Evolutionary conservation across 768 basidiomycete species (phyloP).

Genomic region (Termitomyces sp.): DNA sequence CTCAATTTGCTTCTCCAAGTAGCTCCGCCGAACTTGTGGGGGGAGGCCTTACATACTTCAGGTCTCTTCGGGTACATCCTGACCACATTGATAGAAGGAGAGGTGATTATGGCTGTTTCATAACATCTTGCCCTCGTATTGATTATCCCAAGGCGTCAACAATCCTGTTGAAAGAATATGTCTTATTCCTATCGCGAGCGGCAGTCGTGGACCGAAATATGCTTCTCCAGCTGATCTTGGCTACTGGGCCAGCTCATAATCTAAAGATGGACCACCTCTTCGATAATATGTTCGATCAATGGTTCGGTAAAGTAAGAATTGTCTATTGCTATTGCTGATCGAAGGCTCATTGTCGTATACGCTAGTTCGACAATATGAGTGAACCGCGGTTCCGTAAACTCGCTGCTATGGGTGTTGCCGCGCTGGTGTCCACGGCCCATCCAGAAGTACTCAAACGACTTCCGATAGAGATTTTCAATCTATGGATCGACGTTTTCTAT

Average conservation of each 20-base stretch:
- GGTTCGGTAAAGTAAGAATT: slow-evolving; percentile 68
- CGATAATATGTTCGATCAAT: slow-evolving; percentile 70
- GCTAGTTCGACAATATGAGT: slow-evolving; percentile 89
- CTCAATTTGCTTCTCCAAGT: slow-evolving; percentile 61
- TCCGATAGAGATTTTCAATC: slow-evolving; percentile 72
- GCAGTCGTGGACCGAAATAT: slow-evolving; percentile 59
- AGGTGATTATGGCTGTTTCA: slow-evolving; percentile 40
- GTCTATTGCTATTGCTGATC: neutral
- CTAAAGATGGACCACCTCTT: slow-evolving; percentile 53
- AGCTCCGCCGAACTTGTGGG: slow-evolving; percentile 64
- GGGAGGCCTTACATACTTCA: slow-evolving; percentile 65
- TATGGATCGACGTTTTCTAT: slow-evolving; percentile 88
- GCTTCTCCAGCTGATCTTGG: slow-evolving; percentile 69
- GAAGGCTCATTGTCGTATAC: slow-evolving; percentile 2
- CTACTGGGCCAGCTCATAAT: slow-evolving; percentile 46
- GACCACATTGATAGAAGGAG: slow-evolving; percentile 57
- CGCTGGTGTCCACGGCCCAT: slow-evolving; percentile 70
- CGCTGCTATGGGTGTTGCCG: slow-evolving; percentile 76
- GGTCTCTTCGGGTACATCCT: slow-evolving; percentile 68
- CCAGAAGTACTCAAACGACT: slow-evolving; percentile 70
- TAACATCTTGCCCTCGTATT: slow-evolving; percentile 4
- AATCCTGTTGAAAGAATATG: slow-evolving; percentile 58
- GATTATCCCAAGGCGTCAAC: slow-evolving; percentile 31
- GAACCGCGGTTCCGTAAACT: slow-evolving; percentile 84
- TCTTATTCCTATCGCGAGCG: slow-evolving; percentile 74